Evolutionary conservation across 805 yeast species (phyloP), one percentile per base, ranked within the genome.

Genomic region (Monosporozyma aerobia): DNA sequence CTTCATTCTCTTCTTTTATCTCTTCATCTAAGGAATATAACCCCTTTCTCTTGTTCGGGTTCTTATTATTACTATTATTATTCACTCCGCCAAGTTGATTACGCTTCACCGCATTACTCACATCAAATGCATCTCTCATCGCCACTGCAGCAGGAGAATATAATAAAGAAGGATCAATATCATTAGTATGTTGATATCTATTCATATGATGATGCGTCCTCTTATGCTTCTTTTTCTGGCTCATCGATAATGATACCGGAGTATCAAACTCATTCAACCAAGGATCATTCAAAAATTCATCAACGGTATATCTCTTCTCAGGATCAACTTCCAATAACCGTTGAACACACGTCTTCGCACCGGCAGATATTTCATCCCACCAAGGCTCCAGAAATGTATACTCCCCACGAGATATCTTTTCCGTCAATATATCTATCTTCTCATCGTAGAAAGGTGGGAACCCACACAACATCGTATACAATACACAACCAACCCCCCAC

Each of bases 401-500:
- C 53, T 85, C 83, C 37, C 94, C 95, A 47, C 74, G 74, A 11
- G 85, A 74, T 33, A 85, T 87, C 64, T 86, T 87, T 51, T 76
- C 76, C 3, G 90, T 82, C 47, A 87, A 71, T 3, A 81, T 75
- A 60, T 85, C 83, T 55, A 83, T 86, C 56, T 72, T 73, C 49
- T 74, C 78, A 59, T 87, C 92, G 69, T 90, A 94, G 65, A 94
- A 94, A 5, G 99, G 99, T 1, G 99, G 99, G 71, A 94, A 94
- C 3, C 99, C 99, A 72, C 98, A 94, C 37, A 94, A 73, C 44
- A 94, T 73, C 0, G 98, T 94, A 65, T 94, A 94, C 52, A 94
- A 71, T 0, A 94, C 97, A 71, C 99, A 94, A 0, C 99, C 99
- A 51, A 94, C 74, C 5, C 97, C 97, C 99, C 99, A 94, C 94